Evolutionary conservation across 306 rosid species (phyloP).

Genomic region (Ochetophila trinervis): DNA sequence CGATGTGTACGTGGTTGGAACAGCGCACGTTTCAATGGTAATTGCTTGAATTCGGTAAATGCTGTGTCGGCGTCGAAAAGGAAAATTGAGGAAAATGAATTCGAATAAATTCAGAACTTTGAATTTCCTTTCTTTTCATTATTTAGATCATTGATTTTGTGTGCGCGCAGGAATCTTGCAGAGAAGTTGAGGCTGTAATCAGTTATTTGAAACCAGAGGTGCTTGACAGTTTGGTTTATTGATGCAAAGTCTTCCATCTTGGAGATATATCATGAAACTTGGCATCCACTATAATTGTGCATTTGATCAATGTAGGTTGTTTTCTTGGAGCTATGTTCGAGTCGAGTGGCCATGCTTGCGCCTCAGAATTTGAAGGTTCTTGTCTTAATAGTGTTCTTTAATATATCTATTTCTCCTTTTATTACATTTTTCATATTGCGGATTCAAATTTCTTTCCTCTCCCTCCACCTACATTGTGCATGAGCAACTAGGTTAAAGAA

Average conservation of each 20-base stretch:
- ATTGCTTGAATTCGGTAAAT: conserved; percentile 6
- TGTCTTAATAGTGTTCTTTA: not conserved
- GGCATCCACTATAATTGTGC: conserved; percentile 2
- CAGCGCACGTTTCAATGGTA: conserved; percentile 92
- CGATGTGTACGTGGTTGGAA: conserved; percentile 80
- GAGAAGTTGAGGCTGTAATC: conserved; percentile 74
- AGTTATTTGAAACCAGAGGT: conserved; percentile 84
- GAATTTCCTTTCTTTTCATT: not conserved
- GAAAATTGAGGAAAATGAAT: not conserved
- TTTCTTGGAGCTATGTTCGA: conserved; percentile 84
- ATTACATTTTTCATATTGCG: not conserved
- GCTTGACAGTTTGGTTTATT: conserved; percentile 24
- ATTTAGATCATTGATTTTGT: conserved; percentile 16
- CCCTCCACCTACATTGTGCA: not conserved
- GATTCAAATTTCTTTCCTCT: not conserved
- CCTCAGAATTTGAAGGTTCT: conserved; percentile 79
- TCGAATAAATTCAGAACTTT: not conserved
- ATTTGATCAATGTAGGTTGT: conserved; percentile 63
- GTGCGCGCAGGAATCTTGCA: conserved; percentile 70
- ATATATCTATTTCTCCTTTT: not conserved
- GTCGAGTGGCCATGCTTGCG: conserved; percentile 69
- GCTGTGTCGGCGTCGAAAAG: conserved; percentile 7
- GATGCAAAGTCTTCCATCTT: not conserved
- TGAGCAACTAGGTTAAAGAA: not conserved
- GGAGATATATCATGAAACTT: not conserved